Conservation (phyloP, 768 basidiomycete genomes). For the Amanita pseudoporphyria region DNA sequence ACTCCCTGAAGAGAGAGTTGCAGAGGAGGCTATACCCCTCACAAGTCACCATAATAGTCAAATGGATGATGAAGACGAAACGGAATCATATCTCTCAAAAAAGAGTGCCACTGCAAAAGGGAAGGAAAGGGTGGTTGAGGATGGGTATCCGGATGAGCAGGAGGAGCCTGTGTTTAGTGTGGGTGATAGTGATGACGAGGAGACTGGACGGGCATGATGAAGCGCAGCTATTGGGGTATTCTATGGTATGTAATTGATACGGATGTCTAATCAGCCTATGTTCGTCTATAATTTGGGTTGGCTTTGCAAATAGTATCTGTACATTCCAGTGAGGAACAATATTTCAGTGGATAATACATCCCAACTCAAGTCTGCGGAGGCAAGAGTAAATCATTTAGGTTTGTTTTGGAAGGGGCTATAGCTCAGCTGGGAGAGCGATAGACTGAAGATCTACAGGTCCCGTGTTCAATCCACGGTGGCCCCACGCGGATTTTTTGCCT, state of each 20-base stretch:
- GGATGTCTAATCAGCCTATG: not conserved
- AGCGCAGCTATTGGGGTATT: not conserved
- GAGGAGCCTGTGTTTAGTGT: slow-evolving; percentile 5
- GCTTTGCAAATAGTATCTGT: not conserved
- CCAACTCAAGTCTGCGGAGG: no score
- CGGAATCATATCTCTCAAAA: not conserved
- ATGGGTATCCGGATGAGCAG: not conserved
- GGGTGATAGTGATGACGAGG: slow-evolving; percentile 6
- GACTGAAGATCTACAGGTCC: slow-evolving; percentile 41
- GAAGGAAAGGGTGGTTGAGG: not conserved
- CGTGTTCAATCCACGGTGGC: slow-evolving; percentile 48
- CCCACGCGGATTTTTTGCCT: slow-evolving; percentile 23
- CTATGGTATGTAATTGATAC: not conserved
- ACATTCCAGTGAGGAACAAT: not conserved
- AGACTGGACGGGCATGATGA: not conserved
- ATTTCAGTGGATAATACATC: not conserved
- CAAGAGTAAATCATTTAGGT: not conserved
- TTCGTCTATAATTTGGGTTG: not conserved
- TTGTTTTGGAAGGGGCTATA: slow-evolving; percentile 15
- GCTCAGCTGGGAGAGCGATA: slow-evolving; percentile 30
- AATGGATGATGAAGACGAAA: not conserved
- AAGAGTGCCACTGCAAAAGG: not conserved
- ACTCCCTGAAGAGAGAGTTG: slow-evolving; percentile 23
- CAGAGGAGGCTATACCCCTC: slow-evolving; percentile 29
- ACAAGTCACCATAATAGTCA: slow-evolving; percentile 1